Evolutionary conservation across 2,329 filamentous ascomycete species (phyloP).

Genomic region (Alternaria gaisen): DNA sequence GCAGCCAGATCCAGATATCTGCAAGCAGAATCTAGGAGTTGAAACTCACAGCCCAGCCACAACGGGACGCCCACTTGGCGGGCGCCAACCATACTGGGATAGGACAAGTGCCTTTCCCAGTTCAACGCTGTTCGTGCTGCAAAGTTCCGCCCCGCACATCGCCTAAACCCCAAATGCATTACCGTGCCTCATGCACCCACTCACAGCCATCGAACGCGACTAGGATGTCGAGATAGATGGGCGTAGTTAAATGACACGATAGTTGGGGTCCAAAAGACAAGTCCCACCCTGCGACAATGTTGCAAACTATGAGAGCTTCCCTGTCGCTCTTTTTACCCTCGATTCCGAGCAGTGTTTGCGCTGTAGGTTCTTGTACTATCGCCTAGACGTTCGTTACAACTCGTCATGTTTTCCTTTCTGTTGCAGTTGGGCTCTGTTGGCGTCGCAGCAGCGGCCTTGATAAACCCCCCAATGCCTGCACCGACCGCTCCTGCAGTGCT

Average conservation of each 20-base stretch:
- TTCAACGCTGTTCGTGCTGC: background rate
- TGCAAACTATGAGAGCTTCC: background rate
- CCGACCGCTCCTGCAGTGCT: slow-evolving; percentile 7
- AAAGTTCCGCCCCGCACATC: slow-evolving; percentile 2
- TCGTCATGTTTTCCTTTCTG: slow-evolving; percentile 3
- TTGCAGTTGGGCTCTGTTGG: background rate
- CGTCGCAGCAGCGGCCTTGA: slow-evolving; percentile 1
- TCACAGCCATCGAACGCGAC: background rate
- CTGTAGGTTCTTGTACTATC: background rate
- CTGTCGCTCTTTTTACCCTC: background rate
- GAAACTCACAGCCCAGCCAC: background rate
- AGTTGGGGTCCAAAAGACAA: slow-evolving; percentile 7
- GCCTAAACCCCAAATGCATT: slow-evolving; percentile 1
- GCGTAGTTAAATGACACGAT: slow-evolving; percentile 1
- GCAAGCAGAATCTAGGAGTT: background rate
- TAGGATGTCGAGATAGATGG: slow-evolving; percentile 4
- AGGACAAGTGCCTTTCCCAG: background rate
- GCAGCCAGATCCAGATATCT: background rate
- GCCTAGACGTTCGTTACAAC: background rate
- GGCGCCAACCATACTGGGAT: slow-evolving; percentile 2
- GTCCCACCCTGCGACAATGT: slow-evolving; percentile 1
- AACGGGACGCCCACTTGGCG: background rate
- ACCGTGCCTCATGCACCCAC: background rate
- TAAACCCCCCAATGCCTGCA: slow-evolving; percentile 1
- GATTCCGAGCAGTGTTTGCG: background rate